These are phyloP conservation scores for Termitomyces sp. DNA, from an alignment of 768 basidiomycete species.

Conservation along the genomic window DNA sequence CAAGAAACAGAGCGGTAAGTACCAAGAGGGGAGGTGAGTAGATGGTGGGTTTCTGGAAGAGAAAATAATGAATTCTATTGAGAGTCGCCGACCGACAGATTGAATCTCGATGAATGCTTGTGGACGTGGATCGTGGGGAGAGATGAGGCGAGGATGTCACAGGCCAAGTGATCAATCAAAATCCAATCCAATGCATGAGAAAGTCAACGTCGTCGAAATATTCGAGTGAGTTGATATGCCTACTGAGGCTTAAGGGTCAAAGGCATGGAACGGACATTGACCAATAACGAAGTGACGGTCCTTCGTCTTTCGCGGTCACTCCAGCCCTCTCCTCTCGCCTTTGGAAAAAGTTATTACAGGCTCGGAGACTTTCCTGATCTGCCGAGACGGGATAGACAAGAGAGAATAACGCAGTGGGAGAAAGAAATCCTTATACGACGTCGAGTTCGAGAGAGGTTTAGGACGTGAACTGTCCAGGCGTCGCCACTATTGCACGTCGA, in stretches of 20 bases:
- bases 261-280: slow-evolving; percentile 6
- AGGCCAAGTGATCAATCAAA: not conserved
- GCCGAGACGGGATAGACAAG: slow-evolving; percentile 8
- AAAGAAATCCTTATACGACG: not conserved
- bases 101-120: not conserved
- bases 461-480: not conserved
- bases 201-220: not conserved
- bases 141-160: not conserved
- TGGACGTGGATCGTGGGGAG: too few species aligned
- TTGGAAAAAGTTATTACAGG: not conserved
- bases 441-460: not conserved
- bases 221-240: not conserved
- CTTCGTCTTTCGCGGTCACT: slow-evolving; percentile 6
- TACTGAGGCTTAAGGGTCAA: slow-evolving; percentile 1
- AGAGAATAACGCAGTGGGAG: slow-evolving; percentile 15
- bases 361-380: slow-evolving; percentile 21
- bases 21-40: not conserved
- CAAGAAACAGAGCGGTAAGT: not conserved
- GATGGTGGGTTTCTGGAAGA: not conserved
- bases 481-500: slow-evolving; percentile 68
- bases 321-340: slow-evolving; percentile 4
- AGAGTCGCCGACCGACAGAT: not conserved
- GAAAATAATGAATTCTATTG: not conserved
- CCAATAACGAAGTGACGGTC: not conserved
- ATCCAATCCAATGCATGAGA: not conserved